Evolutionary conservation across 306 rosid genomes (phyloP).

Genomic region (Sicyos edulis): DNA sequence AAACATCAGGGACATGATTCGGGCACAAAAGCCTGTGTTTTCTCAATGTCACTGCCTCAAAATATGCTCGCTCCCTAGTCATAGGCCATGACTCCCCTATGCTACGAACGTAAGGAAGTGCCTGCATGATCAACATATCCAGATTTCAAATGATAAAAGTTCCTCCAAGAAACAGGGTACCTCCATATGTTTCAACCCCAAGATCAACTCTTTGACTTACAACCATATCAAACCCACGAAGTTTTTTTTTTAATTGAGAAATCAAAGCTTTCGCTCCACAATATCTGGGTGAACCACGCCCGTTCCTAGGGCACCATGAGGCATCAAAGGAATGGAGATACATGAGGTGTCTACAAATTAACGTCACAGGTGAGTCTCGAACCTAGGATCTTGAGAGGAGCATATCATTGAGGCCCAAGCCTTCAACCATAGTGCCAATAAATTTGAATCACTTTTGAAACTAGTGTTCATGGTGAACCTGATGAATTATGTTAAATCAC

Average conservation of each 20-base stretch:
- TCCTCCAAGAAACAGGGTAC: background rate
- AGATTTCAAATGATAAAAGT: conserved; percentile 3
- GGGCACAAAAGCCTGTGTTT: conserved; percentile 43
- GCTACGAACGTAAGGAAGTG: conserved; percentile 76
- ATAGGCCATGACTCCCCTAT: conserved; percentile 96
- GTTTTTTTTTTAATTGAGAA: no score
- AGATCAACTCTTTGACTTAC: background rate
- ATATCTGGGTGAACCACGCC: no score
- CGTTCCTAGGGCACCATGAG: no score
- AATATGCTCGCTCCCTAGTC: conserved; percentile 87
- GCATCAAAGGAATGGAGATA: no score
- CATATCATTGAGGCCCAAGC: no score
- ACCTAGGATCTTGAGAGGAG: no score
- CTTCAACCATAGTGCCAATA: no score
- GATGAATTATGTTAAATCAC: no score
- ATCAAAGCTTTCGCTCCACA: no score
- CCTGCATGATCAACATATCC: conserved; percentile 33
- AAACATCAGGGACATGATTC: conserved; percentile 67
- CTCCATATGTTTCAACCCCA: conserved; percentile 1
- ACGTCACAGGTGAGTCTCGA: no score
- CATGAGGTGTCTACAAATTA: no score
- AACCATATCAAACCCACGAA: no score
- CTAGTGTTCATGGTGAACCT: background rate
- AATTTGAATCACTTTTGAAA: background rate
- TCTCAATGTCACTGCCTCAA: conserved; percentile 56